A percentile compares a stretch with the other conserved stretches of the same genome.
Evolutionary conservation across 768 basidiomycete genomes (phyloP).

Genomic region (Xerocomellus dryophilus): DNA sequence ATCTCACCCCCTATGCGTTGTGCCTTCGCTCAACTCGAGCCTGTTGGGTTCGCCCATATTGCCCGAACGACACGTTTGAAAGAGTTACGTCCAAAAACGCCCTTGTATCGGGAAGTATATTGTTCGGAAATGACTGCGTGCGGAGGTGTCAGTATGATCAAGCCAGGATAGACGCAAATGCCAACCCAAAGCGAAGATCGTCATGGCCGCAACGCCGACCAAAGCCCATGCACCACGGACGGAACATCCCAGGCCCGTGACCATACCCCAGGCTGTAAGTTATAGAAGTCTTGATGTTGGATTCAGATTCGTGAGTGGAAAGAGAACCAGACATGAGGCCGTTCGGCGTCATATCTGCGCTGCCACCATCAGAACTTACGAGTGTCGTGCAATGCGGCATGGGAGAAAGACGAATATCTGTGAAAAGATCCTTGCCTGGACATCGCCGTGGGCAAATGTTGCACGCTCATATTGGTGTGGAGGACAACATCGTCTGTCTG

Average conservation of each 20-base stretch:
- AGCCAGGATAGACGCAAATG: neutral
- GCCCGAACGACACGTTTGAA: constrained; percentile 45
- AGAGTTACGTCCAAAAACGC: constrained; percentile 44
- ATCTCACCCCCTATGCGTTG: constrained; percentile 1
- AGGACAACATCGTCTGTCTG: constrained; percentile 47
- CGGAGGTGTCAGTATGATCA: neutral
- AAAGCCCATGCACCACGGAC: constrained; percentile 74
- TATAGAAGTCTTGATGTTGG: constrained; percentile 37
- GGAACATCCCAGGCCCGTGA: too few species aligned
- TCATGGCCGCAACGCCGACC: constrained; percentile 68
- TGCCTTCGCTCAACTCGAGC: constrained; percentile 12
- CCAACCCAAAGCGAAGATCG: constrained; percentile 68
- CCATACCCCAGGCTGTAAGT: too few species aligned
- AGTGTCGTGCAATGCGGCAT: constrained; percentile 42
- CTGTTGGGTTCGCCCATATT: constrained; percentile 38
- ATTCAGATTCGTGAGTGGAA: constrained; percentile 40
- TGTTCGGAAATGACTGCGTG: constrained; percentile 60
- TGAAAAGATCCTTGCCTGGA: constrained; percentile 33
- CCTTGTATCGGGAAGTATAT: constrained; percentile 59
- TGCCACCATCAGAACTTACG: constrained; percentile 35
- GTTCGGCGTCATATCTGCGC: constrained; percentile 25
- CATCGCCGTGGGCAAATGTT: constrained; percentile 36
- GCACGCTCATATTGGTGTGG: constrained; percentile 44
- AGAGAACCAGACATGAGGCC: constrained; percentile 22
- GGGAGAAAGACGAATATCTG: constrained; percentile 29